phyloP scores from a whole-genome alignment of 495 filamentous ascomycete species.

The Penicillium roqueforti region DNA sequence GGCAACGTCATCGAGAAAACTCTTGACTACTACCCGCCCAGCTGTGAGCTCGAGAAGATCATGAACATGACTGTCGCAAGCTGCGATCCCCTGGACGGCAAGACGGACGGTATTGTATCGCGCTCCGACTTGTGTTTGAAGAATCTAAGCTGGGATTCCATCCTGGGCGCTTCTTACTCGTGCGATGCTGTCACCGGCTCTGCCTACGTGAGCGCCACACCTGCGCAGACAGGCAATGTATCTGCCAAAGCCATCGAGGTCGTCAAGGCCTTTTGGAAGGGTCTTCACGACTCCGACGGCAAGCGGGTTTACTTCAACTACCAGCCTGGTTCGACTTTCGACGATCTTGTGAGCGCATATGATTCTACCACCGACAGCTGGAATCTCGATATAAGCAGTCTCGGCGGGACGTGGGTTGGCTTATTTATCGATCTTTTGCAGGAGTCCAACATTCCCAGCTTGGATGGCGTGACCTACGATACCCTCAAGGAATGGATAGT shows the following conservation, averaged over 20 bases:
- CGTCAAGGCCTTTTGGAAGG: conserved; percentile 35
- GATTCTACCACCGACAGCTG: conserved; percentile 36
- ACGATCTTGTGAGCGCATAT: conserved; percentile 41
- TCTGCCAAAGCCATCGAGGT: conserved; percentile 36
- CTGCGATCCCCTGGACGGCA: conserved; percentile 49
- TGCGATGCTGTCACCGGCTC: conserved; percentile 30
- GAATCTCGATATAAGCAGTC: conserved; percentile 29
- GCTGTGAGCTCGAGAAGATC: conserved; percentile 45
- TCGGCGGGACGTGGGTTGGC: conserved; percentile 31
- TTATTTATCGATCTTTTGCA: conserved; percentile 31
- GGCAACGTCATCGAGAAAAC: conserved; percentile 37
- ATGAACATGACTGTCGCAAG: conserved; percentile 39
- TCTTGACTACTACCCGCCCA: conserved; percentile 38
- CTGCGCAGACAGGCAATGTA: conserved; percentile 45
- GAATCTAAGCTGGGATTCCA: conserved; percentile 34
- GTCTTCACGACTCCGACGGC: conserved; percentile 42
- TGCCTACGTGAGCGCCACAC: conserved; percentile 11
- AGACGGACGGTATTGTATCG: conserved; percentile 45
- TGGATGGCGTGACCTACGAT: conserved; percentile 46
- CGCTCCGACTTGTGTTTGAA: conserved; percentile 47
- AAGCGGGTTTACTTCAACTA: conserved; percentile 45
- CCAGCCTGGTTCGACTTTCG: conserved; percentile 37
- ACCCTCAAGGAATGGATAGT: conserved; percentile 45
- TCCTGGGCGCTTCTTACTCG: conserved; percentile 42
- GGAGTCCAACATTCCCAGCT: conserved; percentile 27